These are phyloP conservation scores for Solanum verrucosum DNA, from an alignment of 257 asterid genomes.

Conservation along the genomic window DNA sequence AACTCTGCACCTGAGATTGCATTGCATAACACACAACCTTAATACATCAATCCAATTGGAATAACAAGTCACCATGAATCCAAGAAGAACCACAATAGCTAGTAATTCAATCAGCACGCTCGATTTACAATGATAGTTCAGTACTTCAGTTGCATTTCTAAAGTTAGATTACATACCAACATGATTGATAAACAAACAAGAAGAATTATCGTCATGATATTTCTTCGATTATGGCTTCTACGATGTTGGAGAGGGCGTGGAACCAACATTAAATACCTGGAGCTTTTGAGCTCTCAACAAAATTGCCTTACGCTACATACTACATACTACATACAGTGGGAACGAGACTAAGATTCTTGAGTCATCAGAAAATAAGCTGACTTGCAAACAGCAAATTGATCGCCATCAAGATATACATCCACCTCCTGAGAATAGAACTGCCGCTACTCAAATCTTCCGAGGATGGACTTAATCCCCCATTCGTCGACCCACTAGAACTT, in stretches of 20 bases:
- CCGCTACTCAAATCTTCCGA: slow-evolving; percentile 26
- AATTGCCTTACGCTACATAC: background rate
- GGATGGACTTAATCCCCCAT: slow-evolving; percentile 11
- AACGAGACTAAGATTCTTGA: background rate
- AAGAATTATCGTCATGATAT: background rate
- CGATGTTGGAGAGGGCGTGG: background rate
- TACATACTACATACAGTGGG: background rate
- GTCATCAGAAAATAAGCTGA: slow-evolving; percentile 12
- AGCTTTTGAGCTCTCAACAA: background rate
- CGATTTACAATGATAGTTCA: background rate
- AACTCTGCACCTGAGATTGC: background rate
- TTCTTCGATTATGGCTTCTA: background rate
- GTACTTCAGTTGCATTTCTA: background rate
- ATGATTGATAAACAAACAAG: background rate
- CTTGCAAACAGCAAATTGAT: slow-evolving; percentile 17
- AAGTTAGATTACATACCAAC: background rate
- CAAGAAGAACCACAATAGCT: background rate
- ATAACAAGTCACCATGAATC: background rate
- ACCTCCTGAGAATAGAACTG: background rate
- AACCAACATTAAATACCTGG: background rate
- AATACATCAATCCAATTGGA: background rate
- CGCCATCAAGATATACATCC: slow-evolving; percentile 6
- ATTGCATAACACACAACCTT: background rate
- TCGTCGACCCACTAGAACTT: slow-evolving; percentile 26
- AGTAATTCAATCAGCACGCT: background rate